Percentiles rank a stretch among this genome's conserved stretches.
Evolutionary conservation across 768 basidiomycete species (phyloP).

Genomic region (Auriscalpium orientale): DNA sequence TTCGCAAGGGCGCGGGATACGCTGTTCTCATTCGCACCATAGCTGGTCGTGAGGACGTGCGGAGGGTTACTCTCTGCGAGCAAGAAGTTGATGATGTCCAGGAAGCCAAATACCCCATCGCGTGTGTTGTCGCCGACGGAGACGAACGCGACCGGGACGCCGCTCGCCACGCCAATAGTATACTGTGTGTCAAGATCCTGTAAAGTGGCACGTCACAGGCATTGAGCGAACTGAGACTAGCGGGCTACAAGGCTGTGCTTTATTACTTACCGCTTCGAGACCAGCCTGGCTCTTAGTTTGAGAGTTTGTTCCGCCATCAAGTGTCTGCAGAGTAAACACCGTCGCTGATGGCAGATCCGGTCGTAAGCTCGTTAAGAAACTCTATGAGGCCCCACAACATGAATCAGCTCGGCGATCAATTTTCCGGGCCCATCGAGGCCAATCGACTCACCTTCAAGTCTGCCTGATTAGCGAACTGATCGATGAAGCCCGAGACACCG

Average conservation of each 20-base stretch:
- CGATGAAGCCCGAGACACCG: constrained; percentile 14
- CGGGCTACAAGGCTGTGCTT: no score
- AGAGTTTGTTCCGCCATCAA: constrained; percentile 16
- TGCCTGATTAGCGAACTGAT: constrained; percentile 13
- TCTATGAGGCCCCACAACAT: neutral
- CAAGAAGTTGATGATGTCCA: constrained; percentile 12
- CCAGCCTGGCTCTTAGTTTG: constrained; percentile 10
- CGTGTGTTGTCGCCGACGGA: constrained; percentile 17
- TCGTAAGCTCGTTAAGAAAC: constrained; percentile 8
- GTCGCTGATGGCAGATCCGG: constrained; percentile 9
- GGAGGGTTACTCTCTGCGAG: constrained; percentile 8
- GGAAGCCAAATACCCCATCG: constrained; percentile 17
- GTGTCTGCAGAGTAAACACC: constrained; percentile 10
- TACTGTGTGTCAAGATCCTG: constrained; percentile 19
- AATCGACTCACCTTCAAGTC: constrained; percentile 6
- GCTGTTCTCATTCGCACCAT: constrained; percentile 7
- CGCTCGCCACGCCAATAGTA: constrained; percentile 14
- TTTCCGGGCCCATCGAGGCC: neutral
- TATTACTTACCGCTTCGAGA: constrained; percentile 13
- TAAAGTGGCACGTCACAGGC: neutral
- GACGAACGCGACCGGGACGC: constrained; percentile 21
- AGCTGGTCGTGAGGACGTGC: constrained; percentile 10
- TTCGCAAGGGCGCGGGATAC: constrained; percentile 2
- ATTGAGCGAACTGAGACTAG: neutral
- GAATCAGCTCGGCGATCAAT: no score